Evolutionary conservation across 2,329 filamentous ascomycete species (phyloP).

Genomic region (Bipolaris sorokiniana): DNA sequence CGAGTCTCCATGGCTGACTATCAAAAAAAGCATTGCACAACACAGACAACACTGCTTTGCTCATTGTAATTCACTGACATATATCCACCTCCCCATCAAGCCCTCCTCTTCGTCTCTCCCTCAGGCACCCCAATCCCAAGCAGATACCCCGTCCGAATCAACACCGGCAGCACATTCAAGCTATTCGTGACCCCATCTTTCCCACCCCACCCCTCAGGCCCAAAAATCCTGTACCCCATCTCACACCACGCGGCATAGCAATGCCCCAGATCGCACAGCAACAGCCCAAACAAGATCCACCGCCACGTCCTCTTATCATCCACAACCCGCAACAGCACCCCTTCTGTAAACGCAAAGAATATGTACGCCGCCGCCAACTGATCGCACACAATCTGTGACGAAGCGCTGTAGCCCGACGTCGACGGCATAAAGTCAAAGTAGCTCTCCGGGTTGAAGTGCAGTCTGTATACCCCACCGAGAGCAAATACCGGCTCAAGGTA

Average conservation of each 20-base stretch:
- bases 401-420: slow-evolving; percentile 51
- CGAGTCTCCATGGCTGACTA: neutral
- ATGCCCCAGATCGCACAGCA: slow-evolving; percentile 77
- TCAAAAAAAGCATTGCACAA: neutral
- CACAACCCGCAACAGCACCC: slow-evolving; percentile 72
- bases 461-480: slow-evolving; percentile 60
- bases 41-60: neutral
- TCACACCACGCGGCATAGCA: slow-evolving; percentile 56
- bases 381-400: slow-evolving; percentile 64
- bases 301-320: slow-evolving; percentile 72
- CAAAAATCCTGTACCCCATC: slow-evolving; percentile 38
- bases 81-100: neutral
- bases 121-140: slow-evolving; percentile 39
- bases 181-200: slow-evolving; percentile 50
- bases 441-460: slow-evolving; percentile 54
- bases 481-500: slow-evolving; percentile 68
- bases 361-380: slow-evolving; percentile 80
- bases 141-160: slow-evolving; percentile 48
- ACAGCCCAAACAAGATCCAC: slow-evolving; percentile 67
- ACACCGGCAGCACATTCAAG: slow-evolving; percentile 40
- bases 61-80: neutral
- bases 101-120: neutral
- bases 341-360: slow-evolving; percentile 78
- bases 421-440: slow-evolving; percentile 70
- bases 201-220: slow-evolving; percentile 36